Evolutionary conservation across 805 yeast genomes (phyloP), one percentile per base, ranked within the genome.

Genomic region (Ogataea thermomethanolica): DNA sequence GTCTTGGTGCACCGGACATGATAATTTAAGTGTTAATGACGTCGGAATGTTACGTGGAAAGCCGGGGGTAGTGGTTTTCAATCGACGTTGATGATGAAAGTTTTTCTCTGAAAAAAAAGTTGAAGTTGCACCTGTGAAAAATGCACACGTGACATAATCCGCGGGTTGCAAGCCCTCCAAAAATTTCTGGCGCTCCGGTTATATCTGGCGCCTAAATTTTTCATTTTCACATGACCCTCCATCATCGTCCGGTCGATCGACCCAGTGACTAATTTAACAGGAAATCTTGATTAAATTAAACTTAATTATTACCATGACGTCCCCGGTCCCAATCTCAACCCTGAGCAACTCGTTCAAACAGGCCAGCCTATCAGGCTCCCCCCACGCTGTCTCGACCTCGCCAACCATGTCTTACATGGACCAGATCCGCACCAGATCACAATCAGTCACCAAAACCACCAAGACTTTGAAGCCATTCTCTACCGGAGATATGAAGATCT

Each of bases 401-500:
- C 95, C 95, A 45, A 78, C 85, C n/a, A 39, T 53, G 33, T 81
- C 90, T 12, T 84, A 75, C 63, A 65, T 83, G 70, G 73, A 69
- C 51, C 80, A 78, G 49, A 72, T 60, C 41, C 71, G 70, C 49
- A 48, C 52, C 32, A 55, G 66, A 55, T 57, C 73, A 17, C 55
- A 66, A 41, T 63, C 74, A 1, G 25, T 53, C 25, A 64, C 59
- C 41, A 79, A 77, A 53, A 70, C 76, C 27, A 66, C 76, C 35
- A 87, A 85, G 68, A 75, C 84, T 23, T 74, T 93, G 60, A 93
- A 91, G 69, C 99, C 99, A 14, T 93, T 91, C 64, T 81, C 91
- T 50, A 85, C 96, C 41, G 96, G 93, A 49, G 99, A 93, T 61
- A 84, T 91, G 69, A 91, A 90, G 70, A 85, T 93, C 46, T 71